These are phyloP conservation scores for Castanospermum australe DNA, from an alignment of 306 rosid genomes.

Conservation along the genomic window DNA sequence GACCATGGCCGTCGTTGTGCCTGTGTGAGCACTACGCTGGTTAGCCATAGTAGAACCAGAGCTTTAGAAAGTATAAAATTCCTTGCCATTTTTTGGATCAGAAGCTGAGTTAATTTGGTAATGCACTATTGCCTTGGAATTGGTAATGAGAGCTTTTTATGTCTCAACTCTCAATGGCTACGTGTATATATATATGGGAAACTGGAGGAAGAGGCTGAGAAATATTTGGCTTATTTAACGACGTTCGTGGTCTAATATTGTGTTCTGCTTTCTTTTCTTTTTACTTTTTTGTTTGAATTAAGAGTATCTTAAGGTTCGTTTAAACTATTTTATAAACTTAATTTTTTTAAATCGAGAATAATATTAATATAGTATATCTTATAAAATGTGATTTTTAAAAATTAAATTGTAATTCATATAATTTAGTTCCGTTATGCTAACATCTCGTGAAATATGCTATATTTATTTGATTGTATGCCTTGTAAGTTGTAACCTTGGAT, in stretches of 20 bases:
- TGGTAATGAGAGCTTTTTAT: background rate
- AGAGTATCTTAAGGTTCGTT: no score
- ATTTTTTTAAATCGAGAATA: no score
- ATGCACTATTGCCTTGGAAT: conserved; percentile 13
- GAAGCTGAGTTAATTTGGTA: background rate
- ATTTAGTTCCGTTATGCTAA: no score
- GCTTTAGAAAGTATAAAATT: background rate
- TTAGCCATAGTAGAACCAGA: conserved; percentile 20
- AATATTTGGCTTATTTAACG: background rate
- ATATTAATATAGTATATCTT: no score
- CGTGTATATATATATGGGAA: conserved; percentile 27
- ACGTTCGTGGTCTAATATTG: background rate
- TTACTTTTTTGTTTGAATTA: background rate
- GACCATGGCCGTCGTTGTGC: conserved; percentile 23
- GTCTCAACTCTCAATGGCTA: background rate
- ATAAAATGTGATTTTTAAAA: no score
- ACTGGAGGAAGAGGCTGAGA: background rate
- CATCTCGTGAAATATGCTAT: no score
- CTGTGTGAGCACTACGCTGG: background rate
- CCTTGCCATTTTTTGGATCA: conserved; percentile 8
- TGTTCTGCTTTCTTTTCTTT: no score
- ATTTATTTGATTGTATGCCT: conserved; percentile 20
- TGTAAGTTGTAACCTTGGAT: conserved; percentile 30
- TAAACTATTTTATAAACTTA: no score
- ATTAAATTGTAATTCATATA: no score